Base-by-base conservation (phyloP, 345 rosid species). In the Excoecaria agallocha region DNA sequence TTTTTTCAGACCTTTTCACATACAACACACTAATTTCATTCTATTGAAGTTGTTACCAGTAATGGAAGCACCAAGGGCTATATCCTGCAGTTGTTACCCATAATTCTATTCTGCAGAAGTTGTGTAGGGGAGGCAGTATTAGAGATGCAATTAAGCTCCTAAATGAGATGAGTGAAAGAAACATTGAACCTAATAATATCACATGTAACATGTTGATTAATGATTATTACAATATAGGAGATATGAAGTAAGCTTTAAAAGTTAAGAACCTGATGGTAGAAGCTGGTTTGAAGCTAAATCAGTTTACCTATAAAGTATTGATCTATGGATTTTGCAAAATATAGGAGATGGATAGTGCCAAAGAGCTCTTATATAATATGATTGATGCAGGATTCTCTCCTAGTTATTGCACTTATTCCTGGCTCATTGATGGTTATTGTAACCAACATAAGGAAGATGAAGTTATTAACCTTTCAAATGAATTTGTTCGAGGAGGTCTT, bases 151-250 rank as follows among this genome's bases (percentile, higher is more conserved):
- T 91, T 76, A 78, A 78, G 73, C 86, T 94, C 54, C 80, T 92
- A 79, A 85, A 72, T 77, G 97, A 92, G 87, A 91, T 94, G 98
- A 86, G 82, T 56, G 98, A 86, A 43, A 88, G 75, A 81, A 87
- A 75, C 49, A 71, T 94, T 43, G 90, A 89, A 74, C 93, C 98
- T 45, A 97, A 94, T 81, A 92, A 86, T 74, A 72, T 91, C 52
- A 94, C 98, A 0, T 94, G 97, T 83, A 94, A 92, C 76, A 92
- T 96, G 22, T 82, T 94, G 85, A 89, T 91, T 58, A 94, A 92
- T 66, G 98, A 95, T 11, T 92, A 94, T 76, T 84, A 93, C 79
- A 94, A 94, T 84, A 83, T 91, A 50, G 89, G 91, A 62, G 98
- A 94, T 73, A 84, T 86, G 89, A 79, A 67, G 37, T 94, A 98